phyloP scores from a whole-genome alignment of 208 protist genomes.

The Spongospora subterranea region DNA sequence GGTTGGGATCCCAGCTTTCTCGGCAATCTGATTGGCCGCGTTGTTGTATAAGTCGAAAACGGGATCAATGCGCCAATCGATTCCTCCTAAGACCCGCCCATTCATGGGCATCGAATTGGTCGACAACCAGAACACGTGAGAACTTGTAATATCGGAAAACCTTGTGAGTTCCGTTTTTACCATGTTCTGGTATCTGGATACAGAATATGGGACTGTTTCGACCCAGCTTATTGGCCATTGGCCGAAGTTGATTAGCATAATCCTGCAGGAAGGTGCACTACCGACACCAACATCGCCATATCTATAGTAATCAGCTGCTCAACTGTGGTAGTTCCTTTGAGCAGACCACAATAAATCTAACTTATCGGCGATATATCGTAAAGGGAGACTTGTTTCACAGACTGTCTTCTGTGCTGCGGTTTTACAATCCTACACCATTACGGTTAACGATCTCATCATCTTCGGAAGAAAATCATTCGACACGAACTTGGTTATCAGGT shows the following conservation, averaged over 20 bases:
- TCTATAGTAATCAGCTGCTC: neutral
- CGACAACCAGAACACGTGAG: neutral
- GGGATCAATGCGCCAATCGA: neutral
- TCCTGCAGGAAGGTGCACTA: neutral
- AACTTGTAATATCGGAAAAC: neutral
- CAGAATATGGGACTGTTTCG: neutral
- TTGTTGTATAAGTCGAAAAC: neutral
- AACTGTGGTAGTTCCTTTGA: neutral
- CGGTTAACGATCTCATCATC: neutral
- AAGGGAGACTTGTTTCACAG: neutral
- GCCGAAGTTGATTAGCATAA: constrained; percentile 31
- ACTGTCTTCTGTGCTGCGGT: neutral
- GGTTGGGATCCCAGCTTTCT: neutral
- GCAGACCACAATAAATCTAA: neutral
- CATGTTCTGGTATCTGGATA: neutral
- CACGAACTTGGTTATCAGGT: neutral
- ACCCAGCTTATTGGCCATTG: constrained; percentile 18
- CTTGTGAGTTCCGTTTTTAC: neutral
- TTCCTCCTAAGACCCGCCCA: neutral
- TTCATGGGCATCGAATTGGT: constrained; percentile 6
- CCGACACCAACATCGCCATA: neutral
- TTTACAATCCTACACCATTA: neutral
- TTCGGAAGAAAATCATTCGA: neutral
- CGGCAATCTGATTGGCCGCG: neutral
- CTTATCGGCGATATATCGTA: neutral